Conservation (phyloP, 2,329 filamentous ascomycete genomes). For the Aspergillus neoniger region DNA sequence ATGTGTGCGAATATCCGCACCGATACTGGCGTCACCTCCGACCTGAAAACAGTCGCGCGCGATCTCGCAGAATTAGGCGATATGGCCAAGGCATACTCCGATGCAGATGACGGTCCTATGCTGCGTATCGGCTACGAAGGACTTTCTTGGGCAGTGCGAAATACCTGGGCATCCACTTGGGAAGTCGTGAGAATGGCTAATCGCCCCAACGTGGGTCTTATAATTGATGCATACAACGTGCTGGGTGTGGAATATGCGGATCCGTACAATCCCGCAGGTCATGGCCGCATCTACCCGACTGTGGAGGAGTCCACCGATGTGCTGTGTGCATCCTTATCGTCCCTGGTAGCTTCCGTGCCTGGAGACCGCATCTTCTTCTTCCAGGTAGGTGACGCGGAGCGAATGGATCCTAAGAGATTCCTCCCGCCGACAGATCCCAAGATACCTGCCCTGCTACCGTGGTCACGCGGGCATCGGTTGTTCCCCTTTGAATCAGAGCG, state of each 20-base stretch:
- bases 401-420: conserved; percentile 28
- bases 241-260: conserved; percentile 38
- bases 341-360: conserved; percentile 29
- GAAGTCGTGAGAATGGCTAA: conserved; percentile 37
- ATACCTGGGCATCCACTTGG: conserved; percentile 38
- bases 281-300: conserved; percentile 32
- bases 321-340: conserved; percentile 27
- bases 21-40: conserved; percentile 32
- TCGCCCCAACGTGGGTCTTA: conserved; percentile 33
- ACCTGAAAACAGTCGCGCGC: conserved; percentile 32
- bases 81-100: conserved; percentile 31
- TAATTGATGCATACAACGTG: conserved; percentile 38
- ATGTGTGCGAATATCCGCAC: conserved; percentile 38
- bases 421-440: conserved; percentile 22
- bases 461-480: conserved; percentile 35
- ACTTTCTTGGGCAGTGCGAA: conserved; percentile 34
- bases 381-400: conserved; percentile 35
- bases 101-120: conserved; percentile 31
- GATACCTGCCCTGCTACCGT: conserved; percentile 31
- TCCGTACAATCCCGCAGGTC: conserved; percentile 31
- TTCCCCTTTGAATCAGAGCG: conserved; percentile 30
- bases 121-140: conserved; percentile 37
- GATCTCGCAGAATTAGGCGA: conserved; percentile 37
- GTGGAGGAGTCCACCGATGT: conserved; percentile 30
- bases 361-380: conserved; percentile 38